These are phyloP conservation scores for Exophiala lecanii-corni DNA, from an alignment of 2,329 filamentous ascomycete species.

Conservation along the genomic window DNA sequence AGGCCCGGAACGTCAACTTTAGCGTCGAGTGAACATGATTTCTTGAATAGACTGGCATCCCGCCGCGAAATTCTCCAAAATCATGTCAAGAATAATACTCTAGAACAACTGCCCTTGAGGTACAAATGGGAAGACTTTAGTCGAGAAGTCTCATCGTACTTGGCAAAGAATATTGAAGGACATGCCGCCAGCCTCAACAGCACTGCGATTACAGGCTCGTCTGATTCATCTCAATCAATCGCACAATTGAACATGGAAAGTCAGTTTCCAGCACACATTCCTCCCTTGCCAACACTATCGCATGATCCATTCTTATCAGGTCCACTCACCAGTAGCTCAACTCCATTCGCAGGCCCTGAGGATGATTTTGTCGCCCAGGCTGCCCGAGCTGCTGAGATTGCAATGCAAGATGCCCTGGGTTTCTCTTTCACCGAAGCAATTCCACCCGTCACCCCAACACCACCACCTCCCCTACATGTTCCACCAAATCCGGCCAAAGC, in stretches of 20 bases:
- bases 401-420: slow-evolving; percentile 39
- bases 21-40: slow-evolving; percentile 56
- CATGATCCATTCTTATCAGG: neutral
- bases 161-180: slow-evolving; percentile 44
- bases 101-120: slow-evolving; percentile 51
- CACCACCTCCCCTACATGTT: slow-evolving; percentile 9
- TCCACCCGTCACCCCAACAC: slow-evolving; percentile 25
- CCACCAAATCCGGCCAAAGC: slow-evolving; percentile 8
- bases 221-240: slow-evolving; percentile 6
- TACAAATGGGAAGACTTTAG: slow-evolving; percentile 63
- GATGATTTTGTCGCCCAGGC: slow-evolving; percentile 45
- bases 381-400: slow-evolving; percentile 45
- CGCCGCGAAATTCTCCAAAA: slow-evolving; percentile 55
- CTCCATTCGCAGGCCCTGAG: neutral
- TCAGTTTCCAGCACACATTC: slow-evolving; percentile 22
- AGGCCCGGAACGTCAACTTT: slow-evolving; percentile 52
- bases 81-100: slow-evolving; percentile 49
- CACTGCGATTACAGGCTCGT: neutral
- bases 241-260: slow-evolving; percentile 15
- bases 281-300: slow-evolving; percentile 15
- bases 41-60: slow-evolving; percentile 51
- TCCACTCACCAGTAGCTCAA: too few species aligned
- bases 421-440: slow-evolving; percentile 16
- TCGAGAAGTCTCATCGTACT: slow-evolving; percentile 53
- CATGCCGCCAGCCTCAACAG: slow-evolving; percentile 3